A percentile compares a stretch with the other conserved stretches of the same genome.
phyloP scores from a whole-genome alignment of 352 stramenopile species.

The Aphanomyces invadans region DNA sequence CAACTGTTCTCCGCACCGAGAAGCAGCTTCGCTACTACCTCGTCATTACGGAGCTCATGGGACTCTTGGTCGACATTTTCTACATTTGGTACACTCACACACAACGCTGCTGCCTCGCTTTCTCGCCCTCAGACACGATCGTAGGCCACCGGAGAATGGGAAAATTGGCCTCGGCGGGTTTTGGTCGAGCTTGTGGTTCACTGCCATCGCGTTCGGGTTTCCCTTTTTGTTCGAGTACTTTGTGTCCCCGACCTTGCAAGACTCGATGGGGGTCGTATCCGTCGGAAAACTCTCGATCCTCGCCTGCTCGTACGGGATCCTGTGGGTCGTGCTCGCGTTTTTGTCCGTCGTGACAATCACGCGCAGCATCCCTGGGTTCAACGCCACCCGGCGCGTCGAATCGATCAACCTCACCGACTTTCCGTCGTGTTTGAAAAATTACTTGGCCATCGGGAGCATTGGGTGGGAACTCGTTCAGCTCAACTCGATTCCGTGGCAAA shows the following conservation, averaged over 20 bases:
- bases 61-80: constrained; percentile 28
- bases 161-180: constrained; percentile 34
- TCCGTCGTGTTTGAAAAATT: constrained; percentile 34
- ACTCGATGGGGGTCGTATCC: constrained; percentile 9
- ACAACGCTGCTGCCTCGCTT: background rate
- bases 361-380: constrained; percentile 31
- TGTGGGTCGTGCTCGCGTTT: constrained; percentile 32
- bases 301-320: constrained; percentile 26
- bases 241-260: constrained; percentile 19
- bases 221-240: constrained; percentile 29
- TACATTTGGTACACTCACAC: constrained; percentile 27
- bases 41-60: constrained; percentile 28
- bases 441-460: constrained; percentile 34
- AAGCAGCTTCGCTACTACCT: constrained; percentile 33
- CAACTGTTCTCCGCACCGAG: constrained; percentile 27
- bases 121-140: background rate
- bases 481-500: constrained; percentile 35
- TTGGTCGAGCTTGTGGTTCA: constrained; percentile 34
- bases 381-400: constrained; percentile 31
- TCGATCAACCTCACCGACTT: constrained; percentile 33
- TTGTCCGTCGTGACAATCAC: constrained; percentile 30
- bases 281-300: constrained; percentile 27
- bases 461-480: constrained; percentile 35
- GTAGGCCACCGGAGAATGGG: constrained; percentile 30
- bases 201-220: constrained; percentile 23